Conservation (phyloP, 768 basidiomycete genomes). For the Panaeolus cyanescens region DNA sequence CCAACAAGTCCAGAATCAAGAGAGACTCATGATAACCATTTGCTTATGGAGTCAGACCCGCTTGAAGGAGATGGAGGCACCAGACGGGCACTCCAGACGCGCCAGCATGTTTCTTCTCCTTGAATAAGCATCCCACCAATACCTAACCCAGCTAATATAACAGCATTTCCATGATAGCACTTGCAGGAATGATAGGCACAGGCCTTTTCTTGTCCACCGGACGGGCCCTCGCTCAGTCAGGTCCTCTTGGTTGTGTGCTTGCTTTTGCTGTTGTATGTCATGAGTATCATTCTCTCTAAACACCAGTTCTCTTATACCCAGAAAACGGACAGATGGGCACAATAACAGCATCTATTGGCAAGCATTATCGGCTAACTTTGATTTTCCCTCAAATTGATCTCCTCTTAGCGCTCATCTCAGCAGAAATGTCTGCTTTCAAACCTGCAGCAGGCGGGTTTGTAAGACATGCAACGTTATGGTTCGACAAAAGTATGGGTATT, state of each 20-base stretch:
- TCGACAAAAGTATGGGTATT: constrained; percentile 41
- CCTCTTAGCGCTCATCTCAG: constrained; percentile 30
- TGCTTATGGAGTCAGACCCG: no score
- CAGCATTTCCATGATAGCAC: constrained; percentile 32
- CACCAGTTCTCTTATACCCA: neutral
- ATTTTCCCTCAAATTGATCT: neutral
- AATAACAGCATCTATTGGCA: constrained; percentile 31
- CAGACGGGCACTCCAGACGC: constrained; percentile 26
- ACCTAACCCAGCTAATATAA: neutral
- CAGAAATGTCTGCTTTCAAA: constrained; percentile 60
- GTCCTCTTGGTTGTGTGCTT: constrained; percentile 53
- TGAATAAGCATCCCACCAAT: neutral
- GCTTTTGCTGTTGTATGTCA: constrained; percentile 42
- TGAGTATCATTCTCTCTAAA: neutral
- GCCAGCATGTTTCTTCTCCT: constrained; percentile 25
- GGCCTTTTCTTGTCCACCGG: constrained; percentile 61
- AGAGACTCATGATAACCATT: neutral
- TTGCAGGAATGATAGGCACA: constrained; percentile 47
- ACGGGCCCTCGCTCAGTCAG: constrained; percentile 46
- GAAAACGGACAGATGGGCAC: constrained; percentile 28
- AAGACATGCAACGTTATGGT: constrained; percentile 50
- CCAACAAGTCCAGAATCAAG: constrained; percentile 8
- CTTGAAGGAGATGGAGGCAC: constrained; percentile 19
- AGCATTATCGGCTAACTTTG: neutral
- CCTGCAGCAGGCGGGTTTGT: constrained; percentile 60